Base-by-base conservation (phyloP, 768 basidiomycete species). In the Pseudohyphozyma bogoriensis region DNA sequence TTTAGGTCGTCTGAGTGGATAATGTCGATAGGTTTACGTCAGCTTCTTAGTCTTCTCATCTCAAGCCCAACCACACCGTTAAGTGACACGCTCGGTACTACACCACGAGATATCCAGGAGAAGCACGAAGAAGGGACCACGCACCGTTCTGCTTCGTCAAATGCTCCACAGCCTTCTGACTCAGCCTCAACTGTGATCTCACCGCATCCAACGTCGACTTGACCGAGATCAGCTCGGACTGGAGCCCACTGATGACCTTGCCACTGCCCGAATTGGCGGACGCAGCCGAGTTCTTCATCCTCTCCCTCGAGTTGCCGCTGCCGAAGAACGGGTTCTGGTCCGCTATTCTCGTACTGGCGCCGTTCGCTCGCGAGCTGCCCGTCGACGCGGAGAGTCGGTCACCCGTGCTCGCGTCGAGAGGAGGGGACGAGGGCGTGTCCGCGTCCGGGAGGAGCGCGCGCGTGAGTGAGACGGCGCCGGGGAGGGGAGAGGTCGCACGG, bases 1-100 rank as follows among this genome's bases (percentile, higher is more conserved):
- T 89, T 90, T 71, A 90, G 72, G 72, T 92, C 89, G 72, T 91
- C 89, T 59, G 66, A n/a, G n/a, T n/a, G n/a, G n/a, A n/a, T n/a
- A n/a, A n/a, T n/a, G n/a, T n/a, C n/a, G 33, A 9, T n/a, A 18
- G 15, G 24, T 12, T 15, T 11, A 11, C 24, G 12, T 46, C 45
- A 46, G 45, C 3, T 13, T 28, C 22, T n/a, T 18, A n/a, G n/a
- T n/a, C n/a, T n/a, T n/a, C n/a, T n/a, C n/a, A n/a, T n/a, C n/a
- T n/a, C n/a, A n/a, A n/a, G n/a, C n/a, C n/a, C n/a, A n/a, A n/a
- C n/a, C n/a, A n/a, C n/a, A n/a, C n/a, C n/a, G n/a, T n/a, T n/a
- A n/a, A n/a, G n/a, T n/a, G n/a, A n/a, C n/a, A n/a, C n/a, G n/a
- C n/a, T n/a, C n/a, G n/a, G n/a, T n/a, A n/a, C n/a, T n/a, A n/a